Percentiles rank a stretch among this genome's conserved stretches.
Evolutionary conservation across 1,139 yeast species (phyloP).

Genomic region (Citeromyces hawaiiensis): DNA sequence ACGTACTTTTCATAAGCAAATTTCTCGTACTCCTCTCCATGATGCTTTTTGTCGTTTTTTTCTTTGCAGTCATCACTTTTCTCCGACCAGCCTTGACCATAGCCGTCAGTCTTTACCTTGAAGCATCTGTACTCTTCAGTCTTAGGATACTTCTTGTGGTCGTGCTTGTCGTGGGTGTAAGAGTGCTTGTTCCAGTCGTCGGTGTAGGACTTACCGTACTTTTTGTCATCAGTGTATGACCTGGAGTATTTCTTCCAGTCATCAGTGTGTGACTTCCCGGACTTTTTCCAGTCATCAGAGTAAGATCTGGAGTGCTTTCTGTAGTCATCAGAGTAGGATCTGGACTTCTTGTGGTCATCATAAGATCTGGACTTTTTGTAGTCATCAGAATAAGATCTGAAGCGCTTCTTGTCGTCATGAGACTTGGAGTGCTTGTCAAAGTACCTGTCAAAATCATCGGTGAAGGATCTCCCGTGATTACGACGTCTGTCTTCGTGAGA

Average conservation of each 20-base stretch:
- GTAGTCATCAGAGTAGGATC: not conserved
- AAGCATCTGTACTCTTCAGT: not conserved
- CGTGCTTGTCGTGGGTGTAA: not conserved
- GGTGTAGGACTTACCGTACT: not conserved
- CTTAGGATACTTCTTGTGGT: not conserved
- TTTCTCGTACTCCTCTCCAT: not conserved
- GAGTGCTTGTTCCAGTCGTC: not conserved
- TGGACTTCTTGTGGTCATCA: not conserved
- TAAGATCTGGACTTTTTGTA: not conserved
- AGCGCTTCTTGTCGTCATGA: not conserved
- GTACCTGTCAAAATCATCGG: not conserved
- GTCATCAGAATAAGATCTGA: not conserved
- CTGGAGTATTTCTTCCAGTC: not conserved
- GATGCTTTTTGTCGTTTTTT: not conserved
- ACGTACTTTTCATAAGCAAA: not conserved
- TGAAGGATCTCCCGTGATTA: not conserved
- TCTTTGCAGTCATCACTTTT: not conserved
- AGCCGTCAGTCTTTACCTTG: not conserved
- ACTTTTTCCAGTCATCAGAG: not conserved
- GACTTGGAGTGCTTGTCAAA: not conserved
- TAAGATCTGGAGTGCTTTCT: not conserved
- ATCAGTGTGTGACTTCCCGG: not conserved
- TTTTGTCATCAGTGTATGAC: not conserved
- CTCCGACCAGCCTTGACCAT: not conserved
- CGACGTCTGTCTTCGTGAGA: not conserved